Conservation (phyloP, 805 yeast genomes). For the Myxozyma lipomycoides region DNA sequence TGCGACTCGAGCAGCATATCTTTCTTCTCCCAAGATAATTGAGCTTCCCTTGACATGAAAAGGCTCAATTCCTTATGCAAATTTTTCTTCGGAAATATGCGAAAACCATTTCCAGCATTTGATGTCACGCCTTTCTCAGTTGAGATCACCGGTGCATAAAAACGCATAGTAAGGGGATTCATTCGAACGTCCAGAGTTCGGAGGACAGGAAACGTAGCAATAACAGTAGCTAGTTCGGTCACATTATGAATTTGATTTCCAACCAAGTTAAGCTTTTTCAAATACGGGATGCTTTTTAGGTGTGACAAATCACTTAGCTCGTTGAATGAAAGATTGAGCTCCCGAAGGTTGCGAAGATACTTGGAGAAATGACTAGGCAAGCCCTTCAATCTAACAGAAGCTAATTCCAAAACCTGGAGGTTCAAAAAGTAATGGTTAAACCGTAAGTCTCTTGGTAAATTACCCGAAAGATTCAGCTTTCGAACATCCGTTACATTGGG, state of each 20-base stretch:
- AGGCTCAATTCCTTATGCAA: conserved; percentile 18
- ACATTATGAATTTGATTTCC: conserved; percentile 31
- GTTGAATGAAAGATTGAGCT: conserved; percentile 36
- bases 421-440: conserved; percentile 33
- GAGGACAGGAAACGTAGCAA: conserved; percentile 25
- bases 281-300: conserved; percentile 31
- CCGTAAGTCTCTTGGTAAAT: conserved; percentile 20
- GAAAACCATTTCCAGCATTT: not conserved
- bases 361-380: conserved; percentile 33
- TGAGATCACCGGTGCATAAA: conserved; percentile 29
- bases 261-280: conserved; percentile 32
- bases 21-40: conserved; percentile 16
- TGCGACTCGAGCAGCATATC: conserved; percentile 14
- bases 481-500: conserved; percentile 34
- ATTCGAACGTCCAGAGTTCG: conserved; percentile 33
- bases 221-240: conserved; percentile 24
- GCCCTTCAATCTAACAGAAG: conserved; percentile 28
- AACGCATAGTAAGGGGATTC: conserved; percentile 33
- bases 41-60: conserved; percentile 20
- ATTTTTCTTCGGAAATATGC: conserved; percentile 1
- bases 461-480: conserved; percentile 44
- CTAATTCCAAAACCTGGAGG: conserved; percentile 35
- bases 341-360: conserved; percentile 34
- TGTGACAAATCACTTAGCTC: conserved; percentile 30
- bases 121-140: not conserved